These are phyloP conservation scores for Aspergillus hiratsukae DNA, from an alignment of 2,329 filamentous ascomycete species.

Conservation along the genomic window DNA sequence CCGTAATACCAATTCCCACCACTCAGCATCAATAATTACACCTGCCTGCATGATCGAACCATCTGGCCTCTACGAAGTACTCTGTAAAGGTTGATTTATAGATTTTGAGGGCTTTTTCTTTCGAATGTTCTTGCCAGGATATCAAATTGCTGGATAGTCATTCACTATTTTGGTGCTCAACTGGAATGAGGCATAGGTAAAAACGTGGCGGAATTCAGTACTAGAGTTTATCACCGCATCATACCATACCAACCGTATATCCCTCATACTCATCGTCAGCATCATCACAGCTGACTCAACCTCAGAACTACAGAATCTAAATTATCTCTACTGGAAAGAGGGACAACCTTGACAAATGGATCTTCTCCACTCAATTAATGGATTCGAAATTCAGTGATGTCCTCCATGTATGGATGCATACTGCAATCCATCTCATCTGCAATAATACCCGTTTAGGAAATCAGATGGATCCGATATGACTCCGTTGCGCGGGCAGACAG, in stretches of 20 bases:
- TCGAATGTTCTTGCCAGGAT: not conserved
- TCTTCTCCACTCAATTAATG: not conserved
- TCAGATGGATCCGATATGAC: slow-evolving; percentile 3
- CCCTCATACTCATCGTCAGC: not conserved
- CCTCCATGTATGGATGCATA: not conserved
- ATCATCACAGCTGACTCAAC: not conserved
- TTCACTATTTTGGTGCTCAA: not conserved
- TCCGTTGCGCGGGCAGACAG: not conserved
- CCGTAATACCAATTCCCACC: slow-evolving; percentile 5
- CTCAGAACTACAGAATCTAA: not conserved
- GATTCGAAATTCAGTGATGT: not conserved
- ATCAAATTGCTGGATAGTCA: not conserved
- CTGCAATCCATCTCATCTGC: not conserved
- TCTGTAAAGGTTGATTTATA: not conserved
- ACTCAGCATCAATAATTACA: not conserved
- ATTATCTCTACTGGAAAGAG: not conserved
- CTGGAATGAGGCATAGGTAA: not conserved
- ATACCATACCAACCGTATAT: not conserved
- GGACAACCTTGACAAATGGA: not conserved
- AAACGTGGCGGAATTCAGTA: not conserved
- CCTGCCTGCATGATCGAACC: not conserved
- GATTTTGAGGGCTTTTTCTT: not conserved
- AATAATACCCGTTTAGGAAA: not conserved
- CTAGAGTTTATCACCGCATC: not conserved
- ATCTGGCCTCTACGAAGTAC: not conserved